Evolutionary conservation across 1,284 basidiomycete species (phyloP).

Genomic region (Ustilago lituana): DNA sequence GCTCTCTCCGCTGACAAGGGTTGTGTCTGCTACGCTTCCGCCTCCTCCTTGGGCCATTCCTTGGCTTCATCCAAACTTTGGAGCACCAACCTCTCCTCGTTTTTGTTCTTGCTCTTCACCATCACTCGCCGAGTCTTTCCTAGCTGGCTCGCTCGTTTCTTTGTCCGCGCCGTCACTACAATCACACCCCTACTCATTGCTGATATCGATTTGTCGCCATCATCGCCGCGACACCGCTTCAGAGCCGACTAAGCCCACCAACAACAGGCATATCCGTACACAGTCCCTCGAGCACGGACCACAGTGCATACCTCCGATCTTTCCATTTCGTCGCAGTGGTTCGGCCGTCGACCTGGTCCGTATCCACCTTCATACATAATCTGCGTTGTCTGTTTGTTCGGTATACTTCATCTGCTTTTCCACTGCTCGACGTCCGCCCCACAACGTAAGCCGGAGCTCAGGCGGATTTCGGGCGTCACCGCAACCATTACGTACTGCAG

Average conservation of each 20-base stretch:
- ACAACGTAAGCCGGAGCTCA: not conserved
- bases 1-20: too few relatives aligned
- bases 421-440: not conserved
- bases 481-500: not conserved
- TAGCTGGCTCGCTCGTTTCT: too few relatives aligned
- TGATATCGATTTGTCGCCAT: too few relatives aligned
- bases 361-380: conserved; percentile 9
- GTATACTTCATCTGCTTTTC: conserved; percentile 6
- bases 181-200: too few relatives aligned
- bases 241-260: not conserved
- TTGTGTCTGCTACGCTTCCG: too few relatives aligned
- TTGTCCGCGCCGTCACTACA: too few relatives aligned
- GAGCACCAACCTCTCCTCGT: too few relatives aligned
- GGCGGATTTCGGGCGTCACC: conserved; percentile 6
- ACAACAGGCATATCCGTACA: too few relatives aligned
- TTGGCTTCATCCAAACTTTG: too few relatives aligned
- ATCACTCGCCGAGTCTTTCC: too few relatives aligned
- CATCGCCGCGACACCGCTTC: not conserved
- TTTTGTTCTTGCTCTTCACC: too few relatives aligned
- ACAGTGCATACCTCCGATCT: conserved; percentile 1
- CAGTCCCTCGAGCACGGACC: conserved; percentile 6
- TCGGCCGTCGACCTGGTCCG: conserved; percentile 7
- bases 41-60: too few relatives aligned
- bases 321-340: not conserved
- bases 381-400: not conserved